phyloP scores from a whole-genome alignment of 140 eudicot species.

The Oenanthe javanica region DNA sequence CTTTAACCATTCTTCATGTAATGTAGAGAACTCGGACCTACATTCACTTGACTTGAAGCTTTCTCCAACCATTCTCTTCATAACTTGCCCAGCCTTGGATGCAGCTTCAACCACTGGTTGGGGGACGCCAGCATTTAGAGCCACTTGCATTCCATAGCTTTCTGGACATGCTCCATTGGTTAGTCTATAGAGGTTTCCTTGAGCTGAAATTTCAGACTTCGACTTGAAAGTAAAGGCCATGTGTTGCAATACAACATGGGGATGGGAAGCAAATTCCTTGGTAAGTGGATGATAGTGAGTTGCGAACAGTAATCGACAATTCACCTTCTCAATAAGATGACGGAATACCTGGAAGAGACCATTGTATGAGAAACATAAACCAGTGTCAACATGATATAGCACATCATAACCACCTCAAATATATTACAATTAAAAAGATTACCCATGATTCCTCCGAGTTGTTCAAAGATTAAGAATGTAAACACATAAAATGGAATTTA shows the following conservation, averaged over 20 bases:
- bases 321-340: constrained; percentile 82
- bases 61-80: constrained; percentile 61
- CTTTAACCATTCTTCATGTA: constrained; percentile 84
- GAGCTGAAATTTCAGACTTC: constrained; percentile 19
- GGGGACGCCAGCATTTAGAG: constrained; percentile 86
- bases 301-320: constrained; percentile 82
- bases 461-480: background rate
- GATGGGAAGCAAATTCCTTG: constrained; percentile 79
- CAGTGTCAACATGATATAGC: background rate
- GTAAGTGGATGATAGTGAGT: constrained; percentile 96
- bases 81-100: constrained; percentile 51
- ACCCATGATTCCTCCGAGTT: background rate
- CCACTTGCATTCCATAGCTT: constrained; percentile 97
- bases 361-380: background rate
- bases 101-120: constrained; percentile 64
- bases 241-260: constrained; percentile 74
- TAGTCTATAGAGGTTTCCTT: constrained; percentile 53
- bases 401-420: background rate
- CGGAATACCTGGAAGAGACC: constrained; percentile 58
- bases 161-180: constrained; percentile 85
- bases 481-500: background rate
- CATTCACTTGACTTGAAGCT: constrained; percentile 72
- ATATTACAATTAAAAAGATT: background rate
- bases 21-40: constrained; percentile 70
- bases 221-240: constrained; percentile 70